These are phyloP conservation scores for Rhynchospora pubera DNA, from an alignment of 176 grass and related monocot species.

Conservation along the genomic window DNA sequence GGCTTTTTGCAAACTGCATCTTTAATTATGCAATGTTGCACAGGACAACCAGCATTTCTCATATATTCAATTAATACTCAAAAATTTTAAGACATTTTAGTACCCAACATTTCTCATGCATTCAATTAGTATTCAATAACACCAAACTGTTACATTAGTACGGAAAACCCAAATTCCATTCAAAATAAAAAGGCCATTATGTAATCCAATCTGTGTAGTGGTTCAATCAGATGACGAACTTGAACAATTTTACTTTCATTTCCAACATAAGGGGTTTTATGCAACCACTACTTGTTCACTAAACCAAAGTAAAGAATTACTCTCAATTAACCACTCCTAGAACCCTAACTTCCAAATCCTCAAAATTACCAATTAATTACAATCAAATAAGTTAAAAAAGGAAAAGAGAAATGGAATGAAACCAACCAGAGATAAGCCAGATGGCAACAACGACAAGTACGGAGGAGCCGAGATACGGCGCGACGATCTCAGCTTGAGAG, in stretches of 20 bases:
- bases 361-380: not conserved
- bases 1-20: not conserved
- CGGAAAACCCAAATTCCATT: not conserved
- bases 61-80: not conserved
- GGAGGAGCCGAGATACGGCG: conserved; percentile 46
- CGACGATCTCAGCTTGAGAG: conserved; percentile 48
- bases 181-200: not conserved
- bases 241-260: not conserved
- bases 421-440: conserved; percentile 61
- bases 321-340: not conserved
- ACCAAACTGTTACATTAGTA: not conserved
- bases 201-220: not conserved
- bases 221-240: not conserved
- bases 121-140: not conserved
- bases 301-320: not conserved
- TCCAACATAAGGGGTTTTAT: not conserved
- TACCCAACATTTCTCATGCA: not conserved
- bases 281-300: not conserved
- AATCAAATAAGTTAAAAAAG: not conserved
- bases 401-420: not conserved
- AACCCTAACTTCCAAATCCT: not conserved
- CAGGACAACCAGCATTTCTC: not conserved
- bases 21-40: not conserved
- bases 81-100: not conserved
- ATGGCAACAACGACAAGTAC: conserved; percentile 36